Base-by-base conservation (phyloP, 495 filamentous ascomycete species). In the Xylaria palmicola region DNA sequence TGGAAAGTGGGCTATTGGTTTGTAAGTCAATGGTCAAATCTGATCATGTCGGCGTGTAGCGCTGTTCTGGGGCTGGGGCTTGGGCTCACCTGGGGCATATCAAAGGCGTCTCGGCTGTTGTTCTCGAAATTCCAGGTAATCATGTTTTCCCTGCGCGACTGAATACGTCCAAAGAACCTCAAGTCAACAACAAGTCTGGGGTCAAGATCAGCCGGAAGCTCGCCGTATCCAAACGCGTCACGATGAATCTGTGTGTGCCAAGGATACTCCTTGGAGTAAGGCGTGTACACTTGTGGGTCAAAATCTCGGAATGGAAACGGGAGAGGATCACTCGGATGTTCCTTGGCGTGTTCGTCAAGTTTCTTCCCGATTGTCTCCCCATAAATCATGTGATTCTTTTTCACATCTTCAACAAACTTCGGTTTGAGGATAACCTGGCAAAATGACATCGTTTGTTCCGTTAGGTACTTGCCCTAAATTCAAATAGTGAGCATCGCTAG, bases 181-280 rank as follows among this genome's bases (percentile, higher is more conserved):
- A 50, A 17, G 5, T 50, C 47, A 10, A 50, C 15, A 15, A 50
- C n/a, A 24, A 32, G 13, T 19, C 47, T n/a, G 3, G 26, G 27
- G 13, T 50, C 47, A 7, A 32, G 4, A 13, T 7, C n/a, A 19
- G 47, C 15, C 4, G 47, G 47, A 12, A 32, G 13, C 2, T 29
- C 27, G n/a, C 1, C n/a, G 7, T 32, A 32, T 8, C 17, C 4
- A 3, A 32, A 50, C 4, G 15, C 26, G 3, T 50, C 47, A 8
- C 47, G 27, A n/a, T 50, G 5, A 24, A 50, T 50, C 47, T 50
- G 47, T 4, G 47, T 50, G n/a, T 50, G 47, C 47, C 47, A 50
- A 3, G 47, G 47, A 8, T 17, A 50, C 0, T 50, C 27, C 0
- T 19, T 15, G 0, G 27, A 30, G 13, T 29, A 29, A 0, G 47